Base-by-base conservation (phyloP, 805 yeast genomes). In the Priceomyces haplophilus region DNA sequence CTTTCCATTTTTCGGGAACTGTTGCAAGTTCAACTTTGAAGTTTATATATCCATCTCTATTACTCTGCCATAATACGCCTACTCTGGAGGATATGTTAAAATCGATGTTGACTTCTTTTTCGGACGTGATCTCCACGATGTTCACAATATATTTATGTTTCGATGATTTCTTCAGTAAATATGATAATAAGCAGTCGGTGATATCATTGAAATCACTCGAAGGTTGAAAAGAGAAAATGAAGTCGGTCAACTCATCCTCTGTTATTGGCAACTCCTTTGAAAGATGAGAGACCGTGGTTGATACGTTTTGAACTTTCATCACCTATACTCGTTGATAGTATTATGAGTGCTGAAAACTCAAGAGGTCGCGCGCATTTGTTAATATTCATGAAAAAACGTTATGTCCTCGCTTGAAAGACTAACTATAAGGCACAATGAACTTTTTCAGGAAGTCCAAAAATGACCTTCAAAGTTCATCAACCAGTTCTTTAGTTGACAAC, bases 1-100 rank as follows among this genome's bases (percentile, higher is more conserved):
- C 20, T 8, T 33, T 33, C 18, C n/a, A n/a, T n/a, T n/a, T n/a
- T n/a, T n/a, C n/a, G n/a, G n/a, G n/a, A n/a, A n/a, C 24, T 19
- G 11, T 17, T 8, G n/a, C 37, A 32, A 36, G n/a, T 15, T 21
- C 49, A 11, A 70, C 43, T 38, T 61, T 62, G 16, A 74, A 43
- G 18, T 67, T 67, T 10, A 73, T 59, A 25, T 68, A 61, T 2
- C 86, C 87, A 56, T 82, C 88, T 36, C 67, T 78, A 10, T 63
- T 59, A 7, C 64, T 54, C 47, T 80, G 80, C 85, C 86, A 82
- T 3, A 73, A 62, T 0, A 82, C 74, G 8, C 82, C 83, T 37
- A 78, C 64, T 4, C 67, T 58, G 7, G 73, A 62, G 2, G 60
- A 49, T 15, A 73, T 49, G 8, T 37, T 37, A 33, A 61, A 43